A percentile compares a stretch with the other conserved stretches of the same genome.
These are phyloP conservation scores for Chlamydomonas eustigma DNA, from an alignment of 139 green algal species.

Conservation along the genomic window DNA sequence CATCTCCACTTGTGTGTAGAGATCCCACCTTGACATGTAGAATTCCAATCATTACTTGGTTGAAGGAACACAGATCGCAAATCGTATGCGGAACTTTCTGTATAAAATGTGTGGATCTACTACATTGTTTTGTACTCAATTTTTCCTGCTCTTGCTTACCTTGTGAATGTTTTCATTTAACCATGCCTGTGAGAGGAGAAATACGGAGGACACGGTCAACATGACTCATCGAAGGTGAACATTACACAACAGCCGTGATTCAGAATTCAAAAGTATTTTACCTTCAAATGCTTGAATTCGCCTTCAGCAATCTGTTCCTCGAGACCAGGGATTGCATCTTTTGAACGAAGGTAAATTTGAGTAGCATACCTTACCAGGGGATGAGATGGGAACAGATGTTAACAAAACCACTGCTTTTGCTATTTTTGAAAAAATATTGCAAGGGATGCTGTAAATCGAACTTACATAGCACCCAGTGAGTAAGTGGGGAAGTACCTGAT, in stretches of 20 bases:
- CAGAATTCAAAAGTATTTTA: conserved; percentile 8
- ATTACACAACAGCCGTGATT: neutral
- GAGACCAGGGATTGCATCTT: conserved; percentile 50
- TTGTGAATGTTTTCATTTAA: conserved; percentile 79
- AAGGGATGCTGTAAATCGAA: no score
- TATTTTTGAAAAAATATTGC: no score
- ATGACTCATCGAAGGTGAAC: neutral
- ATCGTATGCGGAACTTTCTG: no score
- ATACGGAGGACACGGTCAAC: neutral
- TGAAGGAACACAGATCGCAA: no score
- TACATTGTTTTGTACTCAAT: no score
- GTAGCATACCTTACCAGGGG: conserved; percentile 31
- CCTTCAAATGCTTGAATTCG: conserved; percentile 67
- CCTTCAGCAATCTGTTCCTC: conserved; percentile 62
- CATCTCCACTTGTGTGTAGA: conserved; percentile 70
- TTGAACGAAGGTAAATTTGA: conserved; percentile 60
- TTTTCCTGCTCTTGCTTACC: no score
- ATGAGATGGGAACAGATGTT: no score
- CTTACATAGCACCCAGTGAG: conserved; percentile 76
- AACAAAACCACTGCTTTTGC: no score
- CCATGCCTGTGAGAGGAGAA: conserved; percentile 47
- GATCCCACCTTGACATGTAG: conserved; percentile 43
- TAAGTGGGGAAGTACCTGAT: conserved; percentile 88
- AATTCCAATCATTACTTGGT: no score
- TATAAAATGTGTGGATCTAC: no score